These are phyloP conservation scores for Aaosphaeria arxii DNA, from an alignment of 2,329 filamentous ascomycete species.

Conservation along the genomic window DNA sequence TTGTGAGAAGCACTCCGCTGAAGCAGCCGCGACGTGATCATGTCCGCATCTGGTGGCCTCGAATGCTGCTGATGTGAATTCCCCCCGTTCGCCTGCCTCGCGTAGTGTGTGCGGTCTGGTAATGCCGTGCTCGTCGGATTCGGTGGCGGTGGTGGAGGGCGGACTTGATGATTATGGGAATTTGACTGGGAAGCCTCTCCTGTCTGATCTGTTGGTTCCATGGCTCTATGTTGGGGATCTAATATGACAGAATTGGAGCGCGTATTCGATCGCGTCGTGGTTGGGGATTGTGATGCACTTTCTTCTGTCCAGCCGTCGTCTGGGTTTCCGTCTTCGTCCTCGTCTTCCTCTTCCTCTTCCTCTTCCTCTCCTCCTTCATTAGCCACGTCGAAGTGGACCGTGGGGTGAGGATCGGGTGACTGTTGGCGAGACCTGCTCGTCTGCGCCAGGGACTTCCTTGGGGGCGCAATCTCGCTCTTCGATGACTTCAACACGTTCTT, in stretches of 20 bases:
- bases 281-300: conserved; percentile 41
- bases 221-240: conserved; percentile 27
- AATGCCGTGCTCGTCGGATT: conserved; percentile 13
- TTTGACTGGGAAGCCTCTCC: conserved; percentile 9
- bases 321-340: conserved; percentile 28
- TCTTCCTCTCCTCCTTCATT: conserved; percentile 27
- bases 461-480: conserved; percentile 28
- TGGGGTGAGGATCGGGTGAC: conserved; percentile 34
- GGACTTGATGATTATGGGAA: conserved; percentile 11
- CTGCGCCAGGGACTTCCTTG: conserved; percentile 27
- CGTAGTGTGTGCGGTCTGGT: conserved; percentile 23
- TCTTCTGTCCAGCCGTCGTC: conserved; percentile 43
- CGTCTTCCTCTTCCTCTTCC: conserved; percentile 43
- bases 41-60: conserved; percentile 55
- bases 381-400: conserved; percentile 42
- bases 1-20: conserved; percentile 62
- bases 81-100: conserved; percentile 26
- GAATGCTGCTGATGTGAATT: conserved; percentile 32
- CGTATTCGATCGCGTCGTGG: conserved; percentile 40
- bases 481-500: conserved; percentile 38
- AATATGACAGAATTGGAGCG: conserved; percentile 39
- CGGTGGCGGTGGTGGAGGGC: conserved; percentile 3
- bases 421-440: conserved; percentile 27
- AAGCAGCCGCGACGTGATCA: conserved; percentile 65
- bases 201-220: conserved; percentile 12